Evolutionary conservation across 306 rosid genomes (phyloP).

Genomic region (Fagus sylvatica): DNA sequence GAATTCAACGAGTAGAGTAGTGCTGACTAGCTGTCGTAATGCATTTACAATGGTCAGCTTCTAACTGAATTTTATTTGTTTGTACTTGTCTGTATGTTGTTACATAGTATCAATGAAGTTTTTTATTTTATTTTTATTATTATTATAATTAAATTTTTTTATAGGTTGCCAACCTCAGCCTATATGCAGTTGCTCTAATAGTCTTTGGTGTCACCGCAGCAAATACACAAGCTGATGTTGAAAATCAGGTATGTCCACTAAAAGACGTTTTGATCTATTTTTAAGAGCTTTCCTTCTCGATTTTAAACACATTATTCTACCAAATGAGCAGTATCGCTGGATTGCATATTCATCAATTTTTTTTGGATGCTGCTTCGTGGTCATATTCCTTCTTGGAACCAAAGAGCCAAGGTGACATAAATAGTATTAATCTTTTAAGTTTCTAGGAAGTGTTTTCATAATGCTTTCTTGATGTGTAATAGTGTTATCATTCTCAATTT

Average conservation of each 20-base stretch:
- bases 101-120: not conserved
- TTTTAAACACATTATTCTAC: conserved; percentile 24
- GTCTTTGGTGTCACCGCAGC: conserved; percentile 55
- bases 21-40: conserved; percentile 91
- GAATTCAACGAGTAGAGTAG: conserved; percentile 89
- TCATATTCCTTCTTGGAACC: conserved; percentile 66
- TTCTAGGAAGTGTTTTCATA: not conserved
- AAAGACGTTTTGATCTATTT: conserved; percentile 21
- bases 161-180: conserved; percentile 87
- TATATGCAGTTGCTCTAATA: conserved; percentile 72
- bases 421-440: not conserved
- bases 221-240: conserved; percentile 46
- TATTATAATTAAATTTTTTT: conserved; percentile 32
- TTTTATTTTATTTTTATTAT: conserved; percentile 46
- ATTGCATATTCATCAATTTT: conserved; percentile 86
- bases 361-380: conserved; percentile 90
- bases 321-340: conserved; percentile 88
- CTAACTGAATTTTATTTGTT: conserved; percentile 20
- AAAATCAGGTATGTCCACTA: conserved; percentile 75
- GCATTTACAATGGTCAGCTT: conserved; percentile 84
- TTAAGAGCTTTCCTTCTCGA: conserved; percentile 8
- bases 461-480: not conserved
- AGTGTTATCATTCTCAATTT: not conserved
- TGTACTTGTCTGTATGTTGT: not conserved
- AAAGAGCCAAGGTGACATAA: conserved; percentile 83